phyloP scores from a whole-genome alignment of 2,329 filamentous ascomycete species.

The Fusarium protoensiforme region DNA sequence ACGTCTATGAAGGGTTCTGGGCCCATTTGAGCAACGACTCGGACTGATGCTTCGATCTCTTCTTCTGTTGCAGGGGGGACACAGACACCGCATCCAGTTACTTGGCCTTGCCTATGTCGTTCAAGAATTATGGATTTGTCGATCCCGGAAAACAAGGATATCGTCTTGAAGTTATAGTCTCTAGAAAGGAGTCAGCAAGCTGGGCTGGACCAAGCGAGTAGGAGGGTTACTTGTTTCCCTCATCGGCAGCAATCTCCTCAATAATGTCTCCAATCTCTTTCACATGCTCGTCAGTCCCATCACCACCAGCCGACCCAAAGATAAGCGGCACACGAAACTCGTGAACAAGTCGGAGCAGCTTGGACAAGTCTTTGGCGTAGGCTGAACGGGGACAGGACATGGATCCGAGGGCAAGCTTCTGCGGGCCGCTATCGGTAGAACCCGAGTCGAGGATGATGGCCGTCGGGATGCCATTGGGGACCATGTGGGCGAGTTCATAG shows the following conservation, averaged over 20 bases:
- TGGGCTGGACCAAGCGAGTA: accelerated
- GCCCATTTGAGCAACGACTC: constrained; percentile 59
- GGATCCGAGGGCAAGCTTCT: constrained; percentile 53
- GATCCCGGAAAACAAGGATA: constrained; percentile 54
- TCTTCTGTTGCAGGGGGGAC: constrained; percentile 52
- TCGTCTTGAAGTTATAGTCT: constrained; percentile 44
- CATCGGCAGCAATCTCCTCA: constrained; percentile 16
- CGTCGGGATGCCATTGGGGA: constrained; percentile 44
- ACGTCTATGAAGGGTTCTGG: constrained; percentile 57
- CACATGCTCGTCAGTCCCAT: constrained; percentile 59
- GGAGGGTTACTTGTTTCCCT: constrained; percentile 3
- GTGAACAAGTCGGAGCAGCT: constrained; percentile 49
- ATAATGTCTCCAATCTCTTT: constrained; percentile 53
- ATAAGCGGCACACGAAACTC: constrained; percentile 52
- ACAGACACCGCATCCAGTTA: constrained; percentile 52
- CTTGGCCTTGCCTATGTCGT: constrained; percentile 41
- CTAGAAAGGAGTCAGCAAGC: neutral
- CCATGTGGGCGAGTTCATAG: constrained; percentile 39
- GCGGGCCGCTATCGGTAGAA: constrained; percentile 51
- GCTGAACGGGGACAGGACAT: constrained; percentile 54
- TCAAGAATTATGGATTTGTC: constrained; percentile 47
- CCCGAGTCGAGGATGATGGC: constrained; percentile 51
- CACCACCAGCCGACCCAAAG: constrained; percentile 59
- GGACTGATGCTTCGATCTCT: constrained; percentile 51
- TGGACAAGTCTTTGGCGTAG: constrained; percentile 56